Conservation (phyloP, 2,329 filamentous ascomycete genomes). For the Chalaropsis ovoidea region DNA sequence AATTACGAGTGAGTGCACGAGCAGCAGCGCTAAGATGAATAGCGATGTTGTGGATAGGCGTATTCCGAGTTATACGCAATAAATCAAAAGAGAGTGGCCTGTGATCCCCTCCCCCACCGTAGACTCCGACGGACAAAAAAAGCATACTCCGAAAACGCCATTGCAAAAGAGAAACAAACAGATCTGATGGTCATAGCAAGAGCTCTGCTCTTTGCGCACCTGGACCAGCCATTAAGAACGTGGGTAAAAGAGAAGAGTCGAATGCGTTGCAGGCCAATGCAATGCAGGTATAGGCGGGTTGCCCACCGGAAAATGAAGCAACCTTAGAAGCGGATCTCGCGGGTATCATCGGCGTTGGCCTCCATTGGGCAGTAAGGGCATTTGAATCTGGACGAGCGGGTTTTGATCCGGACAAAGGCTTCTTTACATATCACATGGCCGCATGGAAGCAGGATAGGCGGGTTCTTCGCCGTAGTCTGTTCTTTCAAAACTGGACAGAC, state of each 20-base stretch:
- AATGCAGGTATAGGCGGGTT: background rate
- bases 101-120: background rate
- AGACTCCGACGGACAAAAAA: background rate
- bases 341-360: constrained; percentile 65
- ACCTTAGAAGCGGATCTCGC: constrained; percentile 54
- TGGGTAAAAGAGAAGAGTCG: background rate
- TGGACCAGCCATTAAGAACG: background rate
- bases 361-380: constrained; percentile 93
- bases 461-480: constrained; percentile 84
- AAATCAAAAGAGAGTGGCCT: background rate
- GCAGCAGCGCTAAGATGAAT: background rate
- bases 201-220: background rate
- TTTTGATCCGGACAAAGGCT: constrained; percentile 67
- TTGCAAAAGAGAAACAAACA: background rate
- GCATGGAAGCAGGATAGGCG: constrained; percentile 93
- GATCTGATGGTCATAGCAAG: constrained; percentile 2
- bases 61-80: background rate
- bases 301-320: background rate
- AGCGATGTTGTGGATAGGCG: background rate
- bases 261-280: background rate
- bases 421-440: constrained; percentile 88
- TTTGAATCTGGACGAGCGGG: constrained; percentile 66
- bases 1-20: background rate
- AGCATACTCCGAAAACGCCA: background rate
- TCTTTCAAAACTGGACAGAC: constrained; percentile 96